phyloP scores from a whole-genome alignment of 2,329 filamentous ascomycete genomes.

The Alternaria consortialis region DNA sequence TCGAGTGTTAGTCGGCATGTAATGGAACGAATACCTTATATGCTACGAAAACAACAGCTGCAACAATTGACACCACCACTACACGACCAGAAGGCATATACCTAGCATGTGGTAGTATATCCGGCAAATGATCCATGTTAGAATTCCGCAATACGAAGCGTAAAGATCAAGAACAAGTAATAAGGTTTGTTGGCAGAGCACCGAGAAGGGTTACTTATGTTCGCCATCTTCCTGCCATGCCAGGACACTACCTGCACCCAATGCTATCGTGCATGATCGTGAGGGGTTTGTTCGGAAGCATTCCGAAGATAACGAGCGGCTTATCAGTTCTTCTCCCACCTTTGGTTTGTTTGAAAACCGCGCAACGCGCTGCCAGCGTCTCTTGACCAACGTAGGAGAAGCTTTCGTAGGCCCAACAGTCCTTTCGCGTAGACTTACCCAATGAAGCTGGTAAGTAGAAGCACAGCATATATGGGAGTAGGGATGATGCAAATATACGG shows the following conservation, averaged over 20 bases:
- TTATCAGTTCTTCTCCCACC: constrained; percentile 20
- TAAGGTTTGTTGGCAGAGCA: not conserved
- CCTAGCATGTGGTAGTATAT: constrained; percentile 1
- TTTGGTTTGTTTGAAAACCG: not conserved
- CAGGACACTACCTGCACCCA: not conserved
- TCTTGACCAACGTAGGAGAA: not conserved
- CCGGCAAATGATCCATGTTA: constrained; percentile 10
- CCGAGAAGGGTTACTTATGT: not conserved
- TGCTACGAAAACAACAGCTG: not conserved
- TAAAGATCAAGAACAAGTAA: not conserved
- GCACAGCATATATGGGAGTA: not conserved
- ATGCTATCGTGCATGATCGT: constrained; percentile 12
- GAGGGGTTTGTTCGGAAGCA: constrained; percentile 22
- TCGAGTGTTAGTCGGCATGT: not conserved
- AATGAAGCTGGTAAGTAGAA: not conserved
- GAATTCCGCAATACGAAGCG: too few species aligned
- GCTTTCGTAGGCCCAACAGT: not conserved
- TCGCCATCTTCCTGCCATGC: not conserved
- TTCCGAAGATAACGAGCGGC: constrained; percentile 24
- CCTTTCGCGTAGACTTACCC: not conserved
- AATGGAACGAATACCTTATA: constrained; percentile 7
- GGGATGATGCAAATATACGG: too few species aligned
- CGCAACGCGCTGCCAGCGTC: not conserved
- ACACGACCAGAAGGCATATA: constrained; percentile 7
- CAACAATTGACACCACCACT: not conserved